phyloP scores from a whole-genome alignment of 192 early-diverging fungal genomes.

The Endogone sp. region DNA sequence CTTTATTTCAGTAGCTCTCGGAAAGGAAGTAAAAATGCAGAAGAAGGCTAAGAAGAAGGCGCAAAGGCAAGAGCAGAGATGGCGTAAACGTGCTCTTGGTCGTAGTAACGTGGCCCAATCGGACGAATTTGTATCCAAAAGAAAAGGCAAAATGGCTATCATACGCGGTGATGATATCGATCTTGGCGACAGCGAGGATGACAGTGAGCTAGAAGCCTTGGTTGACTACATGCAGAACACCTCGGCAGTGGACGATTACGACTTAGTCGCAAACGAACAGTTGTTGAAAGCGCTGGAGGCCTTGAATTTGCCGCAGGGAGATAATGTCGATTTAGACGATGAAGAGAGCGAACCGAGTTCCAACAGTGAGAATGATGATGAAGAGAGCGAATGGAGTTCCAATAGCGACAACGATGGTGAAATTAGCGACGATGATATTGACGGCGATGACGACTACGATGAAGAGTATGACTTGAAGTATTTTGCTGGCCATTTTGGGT shows the following conservation, averaged over 20 bases:
- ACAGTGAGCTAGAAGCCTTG: not conserved
- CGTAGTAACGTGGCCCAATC: not conserved
- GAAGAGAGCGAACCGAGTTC: constrained; percentile 29
- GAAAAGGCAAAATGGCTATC: not conserved
- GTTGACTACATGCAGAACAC: not conserved
- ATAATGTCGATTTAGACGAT: constrained; percentile 13
- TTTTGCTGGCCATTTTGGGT: constrained; percentile 2
- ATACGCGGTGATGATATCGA: not conserved
- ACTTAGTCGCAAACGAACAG: not conserved
- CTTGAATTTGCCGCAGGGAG: not conserved
- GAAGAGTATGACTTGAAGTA: constrained; percentile 24
- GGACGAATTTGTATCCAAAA: not conserved
- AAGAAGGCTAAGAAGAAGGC: not conserved
- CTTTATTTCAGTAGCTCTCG: too few relatives aligned
- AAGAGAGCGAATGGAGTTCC: constrained; percentile 20
- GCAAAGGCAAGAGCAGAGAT: not conserved
- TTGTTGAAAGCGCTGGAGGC: not conserved
- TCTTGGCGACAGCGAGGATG: not conserved
- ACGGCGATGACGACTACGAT: constrained; percentile 19
- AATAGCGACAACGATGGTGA: constrained; percentile 13
- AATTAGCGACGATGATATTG: constrained; percentile 8
- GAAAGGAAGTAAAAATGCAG: not conserved
- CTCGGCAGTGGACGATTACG: not conserved
- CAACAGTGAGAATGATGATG: constrained; percentile 18
- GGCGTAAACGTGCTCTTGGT: not conserved